phyloP scores from a whole-genome alignment of 2,329 filamentous ascomycete species.

The Hypoxylon sp. region DNA sequence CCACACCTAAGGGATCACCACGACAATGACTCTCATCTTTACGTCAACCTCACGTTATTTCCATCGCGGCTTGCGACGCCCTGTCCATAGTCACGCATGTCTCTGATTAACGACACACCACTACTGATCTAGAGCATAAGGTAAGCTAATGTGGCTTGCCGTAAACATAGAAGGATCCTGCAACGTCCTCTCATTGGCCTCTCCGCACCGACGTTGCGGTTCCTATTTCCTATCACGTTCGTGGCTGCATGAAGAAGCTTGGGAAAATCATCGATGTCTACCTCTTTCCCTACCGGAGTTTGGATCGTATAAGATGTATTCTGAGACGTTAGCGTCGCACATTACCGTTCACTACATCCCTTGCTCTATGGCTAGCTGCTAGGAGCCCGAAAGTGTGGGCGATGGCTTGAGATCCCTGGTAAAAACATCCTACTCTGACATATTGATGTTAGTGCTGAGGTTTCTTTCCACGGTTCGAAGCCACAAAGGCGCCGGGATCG shows the following conservation, averaged over 20 bases:
- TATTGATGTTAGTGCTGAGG: slow-evolving; percentile 22
- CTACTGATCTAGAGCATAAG: slow-evolving; percentile 13
- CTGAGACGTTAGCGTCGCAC: slow-evolving; percentile 34
- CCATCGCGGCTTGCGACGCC: slow-evolving; percentile 35
- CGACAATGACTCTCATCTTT: slow-evolving; percentile 27
- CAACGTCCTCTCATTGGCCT: slow-evolving; percentile 34
- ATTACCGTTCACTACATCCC: slow-evolving; percentile 36
- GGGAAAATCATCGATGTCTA: slow-evolving; percentile 22
- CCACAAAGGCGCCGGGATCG: slow-evolving; percentile 19
- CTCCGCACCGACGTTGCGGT: slow-evolving; percentile 44
- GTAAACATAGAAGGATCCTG: slow-evolving; percentile 33
- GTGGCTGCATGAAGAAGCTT: slow-evolving; percentile 31
- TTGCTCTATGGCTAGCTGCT: slow-evolving; percentile 36
- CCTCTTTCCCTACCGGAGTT: slow-evolving; percentile 11
- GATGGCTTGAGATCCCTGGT: slow-evolving; percentile 39
- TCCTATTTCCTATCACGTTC: slow-evolving; percentile 40
- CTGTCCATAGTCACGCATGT: slow-evolving; percentile 28
- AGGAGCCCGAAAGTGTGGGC: slow-evolving; percentile 28
- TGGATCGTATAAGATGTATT: slow-evolving; percentile 23
- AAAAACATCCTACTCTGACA: slow-evolving; percentile 25
- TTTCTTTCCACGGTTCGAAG: slow-evolving; percentile 20
- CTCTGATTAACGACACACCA: slow-evolving; percentile 33
- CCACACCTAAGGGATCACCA: slow-evolving; percentile 11
- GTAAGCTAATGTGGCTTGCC: slow-evolving; percentile 41
- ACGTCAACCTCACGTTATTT: slow-evolving; percentile 44